A percentile compares a stretch with the other conserved stretches of the same genome.
Conservation (phyloP, 306 rosid species). For the Mucuna pruriens region DNA sequence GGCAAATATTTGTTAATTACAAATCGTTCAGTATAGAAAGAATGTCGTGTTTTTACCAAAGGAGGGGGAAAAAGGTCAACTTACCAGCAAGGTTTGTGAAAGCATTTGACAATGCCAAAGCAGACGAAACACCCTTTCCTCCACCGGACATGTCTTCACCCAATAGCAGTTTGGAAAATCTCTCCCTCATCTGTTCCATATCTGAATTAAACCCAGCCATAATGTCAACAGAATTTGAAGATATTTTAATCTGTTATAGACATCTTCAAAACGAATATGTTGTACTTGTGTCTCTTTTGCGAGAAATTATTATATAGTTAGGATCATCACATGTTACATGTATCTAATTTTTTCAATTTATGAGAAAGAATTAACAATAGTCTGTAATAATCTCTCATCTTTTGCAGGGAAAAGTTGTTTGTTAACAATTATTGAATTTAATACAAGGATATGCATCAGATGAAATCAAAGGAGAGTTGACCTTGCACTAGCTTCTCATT, state of each 20-base stretch:
- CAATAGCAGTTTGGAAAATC: conserved; percentile 83
- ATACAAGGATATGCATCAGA: neutral
- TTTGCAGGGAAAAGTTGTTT: neutral
- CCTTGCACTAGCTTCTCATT: conserved; percentile 61
- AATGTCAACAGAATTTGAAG: neutral
- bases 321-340: no score
- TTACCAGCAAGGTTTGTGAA: conserved; percentile 94
- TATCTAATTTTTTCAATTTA: no score
- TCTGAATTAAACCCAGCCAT: conserved; percentile 60
- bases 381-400: no score
- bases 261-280: neutral
- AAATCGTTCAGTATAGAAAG: neutral
- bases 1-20: neutral
- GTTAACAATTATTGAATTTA: no score
- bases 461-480: neutral
- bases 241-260: neutral
- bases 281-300: no score
- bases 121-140: conserved; percentile 97
- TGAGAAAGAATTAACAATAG: no score
- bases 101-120: conserved; percentile 95
- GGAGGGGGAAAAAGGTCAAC: neutral
- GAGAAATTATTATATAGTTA: no score
- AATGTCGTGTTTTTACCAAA: neutral
- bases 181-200: conserved; percentile 91
- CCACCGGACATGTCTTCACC: conserved; percentile 99